Conservation (phyloP, 495 filamentous ascomycete species). For the Hapsidospora chrysogenum region DNA sequence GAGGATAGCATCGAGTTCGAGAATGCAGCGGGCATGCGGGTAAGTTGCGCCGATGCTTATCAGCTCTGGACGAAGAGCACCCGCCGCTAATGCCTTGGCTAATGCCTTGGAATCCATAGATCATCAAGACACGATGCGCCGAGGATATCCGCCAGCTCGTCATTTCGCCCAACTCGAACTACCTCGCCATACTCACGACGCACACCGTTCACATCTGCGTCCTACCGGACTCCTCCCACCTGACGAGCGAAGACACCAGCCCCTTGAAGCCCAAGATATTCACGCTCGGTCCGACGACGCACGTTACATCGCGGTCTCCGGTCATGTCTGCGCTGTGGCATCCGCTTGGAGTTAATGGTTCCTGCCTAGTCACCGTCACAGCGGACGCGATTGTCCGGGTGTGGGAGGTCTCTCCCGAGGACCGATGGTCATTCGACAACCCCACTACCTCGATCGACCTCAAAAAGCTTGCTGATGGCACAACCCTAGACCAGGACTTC, state of each 20-base stretch:
- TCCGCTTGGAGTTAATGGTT: slow-evolving; percentile 56
- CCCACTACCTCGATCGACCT: slow-evolving; percentile 71
- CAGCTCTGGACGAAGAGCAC: too few species aligned
- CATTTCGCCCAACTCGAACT: slow-evolving; percentile 62
- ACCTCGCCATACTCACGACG: slow-evolving; percentile 65
- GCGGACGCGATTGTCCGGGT: slow-evolving; percentile 69
- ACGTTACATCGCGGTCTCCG: slow-evolving; percentile 65
- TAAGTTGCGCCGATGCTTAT: slow-evolving; percentile 10
- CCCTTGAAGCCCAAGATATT: slow-evolving; percentile 65
- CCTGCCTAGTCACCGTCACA: slow-evolving; percentile 68
- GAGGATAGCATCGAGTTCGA: slow-evolving; percentile 10
- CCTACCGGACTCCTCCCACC: slow-evolving; percentile 57
- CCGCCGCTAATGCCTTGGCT: not conserved
- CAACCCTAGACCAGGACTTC: slow-evolving; percentile 60
- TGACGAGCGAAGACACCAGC: slow-evolving; percentile 41
- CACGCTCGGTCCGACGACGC: slow-evolving; percentile 73
- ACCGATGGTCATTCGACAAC: slow-evolving; percentile 68
- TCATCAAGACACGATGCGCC: slow-evolving; percentile 52
- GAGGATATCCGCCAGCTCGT: slow-evolving; percentile 65
- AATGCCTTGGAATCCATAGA: slow-evolving; percentile 18
- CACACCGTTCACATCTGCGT: slow-evolving; percentile 72
- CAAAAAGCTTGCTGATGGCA: slow-evolving; percentile 64
- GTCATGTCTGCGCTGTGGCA: slow-evolving; percentile 74
- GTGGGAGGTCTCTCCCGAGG: slow-evolving; percentile 68
- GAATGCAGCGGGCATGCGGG: slow-evolving; percentile 26